Evolutionary conservation across 768 basidiomycete genomes (phyloP).

Genomic region (Naganishia kalamii): DNA sequence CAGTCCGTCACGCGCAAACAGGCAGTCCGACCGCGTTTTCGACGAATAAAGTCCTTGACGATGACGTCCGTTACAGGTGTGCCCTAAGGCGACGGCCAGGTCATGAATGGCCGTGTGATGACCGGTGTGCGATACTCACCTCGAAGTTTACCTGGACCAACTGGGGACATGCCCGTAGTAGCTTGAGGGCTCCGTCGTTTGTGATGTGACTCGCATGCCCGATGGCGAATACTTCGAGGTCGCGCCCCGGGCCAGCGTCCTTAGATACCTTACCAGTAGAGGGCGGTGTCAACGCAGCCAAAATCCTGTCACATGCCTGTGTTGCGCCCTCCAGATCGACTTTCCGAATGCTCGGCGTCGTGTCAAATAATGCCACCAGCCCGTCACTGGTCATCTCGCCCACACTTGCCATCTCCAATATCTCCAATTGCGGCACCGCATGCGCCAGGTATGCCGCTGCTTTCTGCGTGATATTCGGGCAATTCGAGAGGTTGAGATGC

Average conservation of each 20-base stretch:
- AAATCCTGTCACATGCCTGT: constrained; percentile 64
- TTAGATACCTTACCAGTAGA: neutral
- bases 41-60: constrained; percentile 24
- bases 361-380: constrained; percentile 61
- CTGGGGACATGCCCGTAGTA: constrained; percentile 62
- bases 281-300: constrained; percentile 63
- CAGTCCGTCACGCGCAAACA: constrained; percentile 20
- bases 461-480: constrained; percentile 64
- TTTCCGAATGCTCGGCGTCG: constrained; percentile 63
- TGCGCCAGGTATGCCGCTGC: constrained; percentile 68
- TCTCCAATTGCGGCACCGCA: constrained; percentile 67
- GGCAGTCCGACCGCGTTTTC: neutral
- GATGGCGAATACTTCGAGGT: constrained; percentile 63
- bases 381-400: constrained; percentile 65
- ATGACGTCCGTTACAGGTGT: constrained; percentile 18
- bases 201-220: constrained; percentile 61
- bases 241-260: neutral
- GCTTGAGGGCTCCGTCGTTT: constrained; percentile 57
- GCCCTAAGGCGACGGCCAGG: neutral
- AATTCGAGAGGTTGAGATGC: constrained; percentile 67
- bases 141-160: constrained; percentile 69
- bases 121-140: constrained; percentile 5
- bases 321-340: constrained; percentile 77
- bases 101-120: neutral
- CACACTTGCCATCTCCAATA: constrained; percentile 71